These are phyloP conservation scores for Globisporangium ultimum DNA, from an alignment of 352 stramenopile species.

Conservation along the genomic window DNA sequence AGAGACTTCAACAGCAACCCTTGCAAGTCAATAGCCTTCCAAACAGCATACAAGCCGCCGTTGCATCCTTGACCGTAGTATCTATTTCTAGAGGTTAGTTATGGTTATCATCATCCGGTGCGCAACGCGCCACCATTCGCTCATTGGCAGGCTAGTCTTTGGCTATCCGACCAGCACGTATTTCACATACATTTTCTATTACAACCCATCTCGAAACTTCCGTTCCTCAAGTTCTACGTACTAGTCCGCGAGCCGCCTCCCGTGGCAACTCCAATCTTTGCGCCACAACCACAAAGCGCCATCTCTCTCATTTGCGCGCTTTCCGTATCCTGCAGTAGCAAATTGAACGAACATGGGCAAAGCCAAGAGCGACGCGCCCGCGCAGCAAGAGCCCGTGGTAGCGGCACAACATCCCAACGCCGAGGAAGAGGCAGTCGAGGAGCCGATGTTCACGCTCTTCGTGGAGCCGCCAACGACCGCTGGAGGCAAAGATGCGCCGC, in stretches of 20 bases:
- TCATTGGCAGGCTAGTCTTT: not conserved
- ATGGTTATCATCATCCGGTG: not conserved
- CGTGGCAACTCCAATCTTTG: not conserved
- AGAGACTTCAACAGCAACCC: too few species aligned
- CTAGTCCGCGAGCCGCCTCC: not conserved
- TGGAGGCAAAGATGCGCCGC: conserved; percentile 13
- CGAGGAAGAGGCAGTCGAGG: conserved; percentile 24
- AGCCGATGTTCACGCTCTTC: conserved; percentile 49
- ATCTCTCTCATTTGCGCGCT: too few species aligned
- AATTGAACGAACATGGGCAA: not conserved
- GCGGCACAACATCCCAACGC: not conserved
- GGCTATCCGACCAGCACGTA: not conserved
- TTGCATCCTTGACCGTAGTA: not conserved
- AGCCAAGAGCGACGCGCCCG: conserved; percentile 27
- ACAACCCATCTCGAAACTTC: not conserved
- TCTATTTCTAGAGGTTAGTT: not conserved
- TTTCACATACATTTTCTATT: not conserved
- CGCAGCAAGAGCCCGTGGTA: conserved; percentile 21
- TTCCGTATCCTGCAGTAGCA: too few species aligned
- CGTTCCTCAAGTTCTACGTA: not conserved
- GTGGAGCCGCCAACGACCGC: conserved; percentile 39
- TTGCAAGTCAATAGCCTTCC: too few species aligned
- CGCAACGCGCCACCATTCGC: not conserved
- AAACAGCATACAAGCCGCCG: too few species aligned
- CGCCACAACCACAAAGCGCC: not conserved